These are phyloP conservation scores for Cryphonectria naterciae DNA, from an alignment of 2,329 filamentous ascomycete genomes.

Conservation along the genomic window DNA sequence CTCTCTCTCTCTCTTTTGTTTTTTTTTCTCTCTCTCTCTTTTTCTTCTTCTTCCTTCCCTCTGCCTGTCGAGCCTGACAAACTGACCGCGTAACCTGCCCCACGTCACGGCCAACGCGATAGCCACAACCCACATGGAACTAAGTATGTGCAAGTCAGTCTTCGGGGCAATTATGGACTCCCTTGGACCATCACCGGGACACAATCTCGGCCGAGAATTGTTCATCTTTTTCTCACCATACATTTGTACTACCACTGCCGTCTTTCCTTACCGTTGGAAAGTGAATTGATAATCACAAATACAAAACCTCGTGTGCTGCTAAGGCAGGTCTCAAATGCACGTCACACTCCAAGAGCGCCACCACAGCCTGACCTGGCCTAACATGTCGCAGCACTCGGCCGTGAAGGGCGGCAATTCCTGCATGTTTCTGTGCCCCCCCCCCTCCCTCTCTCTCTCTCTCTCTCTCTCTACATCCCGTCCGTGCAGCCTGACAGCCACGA, in stretches of 20 bases:
- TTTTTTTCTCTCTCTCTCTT: too few relatives aligned
- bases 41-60: background rate
- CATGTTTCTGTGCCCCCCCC: background rate
- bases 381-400: background rate
- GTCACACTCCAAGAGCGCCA: background rate
- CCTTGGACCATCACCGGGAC: background rate
- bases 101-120: slow-evolving; percentile 3
- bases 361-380: background rate
- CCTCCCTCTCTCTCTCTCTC: too few relatives aligned
- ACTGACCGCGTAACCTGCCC: background rate
- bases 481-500: background rate
- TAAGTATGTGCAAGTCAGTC: background rate
- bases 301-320: background rate
- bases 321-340: background rate
- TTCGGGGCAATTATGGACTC: background rate
- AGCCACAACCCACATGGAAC: background rate
- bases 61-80: background rate
- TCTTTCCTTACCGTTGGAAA: background rate
- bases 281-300: background rate
- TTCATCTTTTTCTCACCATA: background rate
- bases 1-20: too few relatives aligned
- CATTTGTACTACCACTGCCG: background rate
- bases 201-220: background rate
- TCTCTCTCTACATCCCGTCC: background rate
- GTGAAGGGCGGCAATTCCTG: background rate